Base-by-base conservation (phyloP, 2,329 filamentous ascomycete species). In the Alternaria angustiovoidea region DNA sequence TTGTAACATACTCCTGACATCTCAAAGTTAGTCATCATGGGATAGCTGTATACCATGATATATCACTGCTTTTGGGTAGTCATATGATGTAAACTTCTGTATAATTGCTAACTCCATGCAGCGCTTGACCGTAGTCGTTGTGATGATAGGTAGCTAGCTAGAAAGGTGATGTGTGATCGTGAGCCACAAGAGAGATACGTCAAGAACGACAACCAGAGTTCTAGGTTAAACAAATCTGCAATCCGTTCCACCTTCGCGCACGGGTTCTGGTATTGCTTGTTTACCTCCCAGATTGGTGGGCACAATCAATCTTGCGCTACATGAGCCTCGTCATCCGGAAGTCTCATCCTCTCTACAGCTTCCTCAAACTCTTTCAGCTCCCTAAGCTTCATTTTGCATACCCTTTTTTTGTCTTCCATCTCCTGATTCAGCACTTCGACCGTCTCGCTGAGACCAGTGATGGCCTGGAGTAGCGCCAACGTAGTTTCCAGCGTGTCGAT, bases 371-470 rank as follows among this genome's bases (percentile, higher is more conserved):
- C 48, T 18, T 54, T 24, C 34, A 71, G 26, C 39, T 62, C 60
- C 14, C 1, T 43, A 30, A 64, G 9, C 42, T 59, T 63, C 16
- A 47, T 61, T 42, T 64, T 55, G n/a, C 64, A 70, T 3, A 20
- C 34, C 34, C 18, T 36, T 16, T 58, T 63, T 24, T 59, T 65
- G 12, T 41, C 59, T 22, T 54, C 2, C 47, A 69, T 67, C 22
- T 71, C 63, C 3, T 36, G 14, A 26, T 22, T 60, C 11, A 69
- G 24, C 7, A 60, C 56, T 7, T 34, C 44, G 1, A 70, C 58
- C 2, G 64, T 68, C 7, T 46, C 58, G 18, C 69, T 66, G 7
- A 70, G 63, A 1, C 64, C 67, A 5, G 57, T 47, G 0, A 71
- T 48, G 7, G 67, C 55, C 4, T 52, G 43, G 3, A 71, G 51